phyloP scores from a whole-genome alignment of 2,329 filamentous ascomycete genomes.

The Alternaria sp. region DNA sequence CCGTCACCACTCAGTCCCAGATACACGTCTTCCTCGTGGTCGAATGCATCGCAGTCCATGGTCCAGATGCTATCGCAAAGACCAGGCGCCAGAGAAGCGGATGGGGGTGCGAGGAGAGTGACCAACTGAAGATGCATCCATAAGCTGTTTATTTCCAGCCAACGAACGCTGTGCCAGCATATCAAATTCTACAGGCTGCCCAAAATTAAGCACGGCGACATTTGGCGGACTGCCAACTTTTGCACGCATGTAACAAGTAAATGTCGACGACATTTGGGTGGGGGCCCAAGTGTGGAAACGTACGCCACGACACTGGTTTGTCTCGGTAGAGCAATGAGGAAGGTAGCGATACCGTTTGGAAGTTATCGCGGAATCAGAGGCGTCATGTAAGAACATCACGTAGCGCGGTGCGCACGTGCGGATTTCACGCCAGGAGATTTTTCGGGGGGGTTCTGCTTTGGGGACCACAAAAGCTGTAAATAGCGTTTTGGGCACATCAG shows the following conservation, averaged over 20 bases:
- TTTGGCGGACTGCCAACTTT: neutral
- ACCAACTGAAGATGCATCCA: conserved; percentile 8
- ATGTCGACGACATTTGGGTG: too few species aligned
- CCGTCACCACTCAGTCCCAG: conserved; percentile 24
- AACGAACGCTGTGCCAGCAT: neutral
- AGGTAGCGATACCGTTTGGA: neutral
- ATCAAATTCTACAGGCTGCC: neutral
- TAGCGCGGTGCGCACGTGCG: neutral
- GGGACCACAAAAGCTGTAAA: neutral
- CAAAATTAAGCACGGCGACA: neutral
- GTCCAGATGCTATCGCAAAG: conserved; percentile 36
- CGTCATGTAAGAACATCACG: neutral
- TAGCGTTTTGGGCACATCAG: neutral
- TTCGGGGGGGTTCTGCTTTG: neutral
- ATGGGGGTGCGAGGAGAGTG: conserved; percentile 5
- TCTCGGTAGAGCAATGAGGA: neutral
- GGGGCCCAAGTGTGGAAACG: neutral
- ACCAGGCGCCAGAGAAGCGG: conserved; percentile 24
- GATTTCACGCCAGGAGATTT: neutral
- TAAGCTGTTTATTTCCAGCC: neutral
- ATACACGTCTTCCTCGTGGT: conserved; percentile 28
- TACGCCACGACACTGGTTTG: neutral
- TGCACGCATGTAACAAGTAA: neutral
- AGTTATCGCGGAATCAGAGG: neutral
- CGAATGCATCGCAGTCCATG: conserved; percentile 39